Base-by-base conservation (phyloP, 208 protist species). In the Wallacemonas sp. region DNA sequence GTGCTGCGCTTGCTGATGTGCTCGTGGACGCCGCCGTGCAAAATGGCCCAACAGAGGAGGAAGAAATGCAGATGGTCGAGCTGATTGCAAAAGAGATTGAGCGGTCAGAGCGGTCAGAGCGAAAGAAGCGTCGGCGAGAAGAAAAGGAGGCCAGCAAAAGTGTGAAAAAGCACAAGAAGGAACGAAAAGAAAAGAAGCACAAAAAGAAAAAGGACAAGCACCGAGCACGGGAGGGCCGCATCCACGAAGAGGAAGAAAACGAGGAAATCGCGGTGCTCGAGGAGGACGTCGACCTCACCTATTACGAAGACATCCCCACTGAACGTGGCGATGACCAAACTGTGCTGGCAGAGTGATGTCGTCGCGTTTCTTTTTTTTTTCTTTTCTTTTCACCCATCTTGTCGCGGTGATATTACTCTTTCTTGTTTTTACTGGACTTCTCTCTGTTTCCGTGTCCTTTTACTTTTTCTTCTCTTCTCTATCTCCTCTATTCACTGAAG, bases 41-140 rank as follows among this genome's bases (percentile, higher is more conserved):
- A 26, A 26, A 6, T 46, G 22, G 5, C 42, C 11, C 30, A 4
- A 21, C 11, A 6, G 62, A 56, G 49, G 45, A 68, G 46, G 62
- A 66, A 8, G 42, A 47, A 21, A 27, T 15, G 15, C 41, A 22
- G 5, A 53, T 59, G 62, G 44, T 30, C 12, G 49, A 67, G 36
- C 8, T 30, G 30, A 67, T 67, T 17, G 62, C 44, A 2, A 24
- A 31, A 33, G 39, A 49, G 21, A 58, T 58, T 11, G 26, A 64
- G 19, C 22, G 34, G 14, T 15, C 26, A 36, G 19, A 55, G 24
- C 46, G 26, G 19, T 34, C 0, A 21, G 42, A 64, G 30, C 51
- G 53, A 17, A 65, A 67, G 46, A 69, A 65, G 39, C 65, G 34
- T n/a, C 54, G 39, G 31, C 26, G 41, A 4, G 58, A 71, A 36